Conservation (phyloP, 495 filamentous ascomycete genomes). For the Aspergillus ellipticus region DNA sequence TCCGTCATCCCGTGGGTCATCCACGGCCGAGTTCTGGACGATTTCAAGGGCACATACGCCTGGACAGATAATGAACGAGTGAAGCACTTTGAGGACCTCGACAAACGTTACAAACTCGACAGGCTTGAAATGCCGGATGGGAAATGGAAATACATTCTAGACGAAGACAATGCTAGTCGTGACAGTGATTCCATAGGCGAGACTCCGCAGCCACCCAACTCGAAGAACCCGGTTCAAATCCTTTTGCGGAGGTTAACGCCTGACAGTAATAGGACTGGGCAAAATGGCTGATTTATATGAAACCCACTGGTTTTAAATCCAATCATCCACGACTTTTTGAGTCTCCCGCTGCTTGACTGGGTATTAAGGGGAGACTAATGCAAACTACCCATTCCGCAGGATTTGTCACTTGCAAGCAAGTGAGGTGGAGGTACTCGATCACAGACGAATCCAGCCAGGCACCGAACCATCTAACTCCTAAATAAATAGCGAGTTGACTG, state of each 20-base stretch:
- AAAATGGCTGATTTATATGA: background rate
- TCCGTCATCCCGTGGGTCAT: conserved; percentile 6
- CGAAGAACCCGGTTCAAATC: background rate
- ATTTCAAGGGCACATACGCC: conserved; percentile 5
- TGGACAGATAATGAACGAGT: conserved; percentile 1
- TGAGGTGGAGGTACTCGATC: no score
- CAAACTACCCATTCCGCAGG: no score
- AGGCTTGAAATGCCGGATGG: background rate
- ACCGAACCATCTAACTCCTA: no score
- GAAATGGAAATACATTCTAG: conserved; percentile 1
- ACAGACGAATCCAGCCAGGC: no score
- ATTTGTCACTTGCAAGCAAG: no score
- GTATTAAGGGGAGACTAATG: no score
- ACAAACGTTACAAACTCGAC: conserved; percentile 3
- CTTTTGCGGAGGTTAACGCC: background rate
- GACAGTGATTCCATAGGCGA: background rate
- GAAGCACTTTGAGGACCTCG: background rate
- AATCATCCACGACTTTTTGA: background rate
- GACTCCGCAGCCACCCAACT: background rate
- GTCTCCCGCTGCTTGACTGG: no score
- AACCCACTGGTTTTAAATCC: background rate
- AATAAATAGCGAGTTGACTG: no score
- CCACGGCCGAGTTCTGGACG: conserved; percentile 1
- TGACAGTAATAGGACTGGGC: background rate
- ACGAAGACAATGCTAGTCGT: background rate